These are phyloP conservation scores for Penicillium expansum DNA, from an alignment of 2,329 filamentous ascomycete genomes.

Conservation along the genomic window DNA sequence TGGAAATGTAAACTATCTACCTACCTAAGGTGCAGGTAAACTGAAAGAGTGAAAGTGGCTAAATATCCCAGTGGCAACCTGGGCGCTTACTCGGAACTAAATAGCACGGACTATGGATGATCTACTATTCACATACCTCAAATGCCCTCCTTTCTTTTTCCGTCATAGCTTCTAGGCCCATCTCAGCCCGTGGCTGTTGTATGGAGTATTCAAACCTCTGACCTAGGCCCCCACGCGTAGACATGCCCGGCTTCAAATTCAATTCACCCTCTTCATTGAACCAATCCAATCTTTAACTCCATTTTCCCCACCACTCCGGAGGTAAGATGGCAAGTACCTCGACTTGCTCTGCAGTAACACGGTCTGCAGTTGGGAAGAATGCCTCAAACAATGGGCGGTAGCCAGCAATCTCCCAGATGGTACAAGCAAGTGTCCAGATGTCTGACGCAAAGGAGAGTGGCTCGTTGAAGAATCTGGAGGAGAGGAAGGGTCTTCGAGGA, in stretches of 20 bases:
- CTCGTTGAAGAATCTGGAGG: constrained; percentile 31
- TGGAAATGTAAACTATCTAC: too few species aligned
- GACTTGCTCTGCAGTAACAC: constrained; percentile 29
- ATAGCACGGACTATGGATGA: too few species aligned
- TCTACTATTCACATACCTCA: background rate
- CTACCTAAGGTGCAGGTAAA: too few species aligned
- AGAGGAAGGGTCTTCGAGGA: constrained; percentile 25
- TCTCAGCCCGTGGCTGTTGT: constrained; percentile 26
- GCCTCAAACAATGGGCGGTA: constrained; percentile 28
- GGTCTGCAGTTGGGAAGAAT: constrained; percentile 22
- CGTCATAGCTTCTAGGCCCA: constrained; percentile 14
- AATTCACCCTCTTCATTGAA: constrained; percentile 21
- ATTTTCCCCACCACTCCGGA: constrained; percentile 27
- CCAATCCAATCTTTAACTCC: constrained; percentile 12
- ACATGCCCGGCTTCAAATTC: background rate
- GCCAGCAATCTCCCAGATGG: constrained; percentile 38
- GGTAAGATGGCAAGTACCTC: constrained; percentile 29
- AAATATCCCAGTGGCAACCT: too few species aligned
- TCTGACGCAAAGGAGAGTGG: constrained; percentile 39
- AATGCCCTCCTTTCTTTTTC: constrained; percentile 24
- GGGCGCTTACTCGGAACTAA: background rate
- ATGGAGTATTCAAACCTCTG: constrained; percentile 21
- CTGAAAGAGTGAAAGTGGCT: too few species aligned
- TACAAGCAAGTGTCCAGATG: constrained; percentile 41
- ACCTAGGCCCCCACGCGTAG: constrained; percentile 12